Evolutionary conservation across 345 rosid species (phyloP).

Genomic region (Bruguiera sexangula): DNA sequence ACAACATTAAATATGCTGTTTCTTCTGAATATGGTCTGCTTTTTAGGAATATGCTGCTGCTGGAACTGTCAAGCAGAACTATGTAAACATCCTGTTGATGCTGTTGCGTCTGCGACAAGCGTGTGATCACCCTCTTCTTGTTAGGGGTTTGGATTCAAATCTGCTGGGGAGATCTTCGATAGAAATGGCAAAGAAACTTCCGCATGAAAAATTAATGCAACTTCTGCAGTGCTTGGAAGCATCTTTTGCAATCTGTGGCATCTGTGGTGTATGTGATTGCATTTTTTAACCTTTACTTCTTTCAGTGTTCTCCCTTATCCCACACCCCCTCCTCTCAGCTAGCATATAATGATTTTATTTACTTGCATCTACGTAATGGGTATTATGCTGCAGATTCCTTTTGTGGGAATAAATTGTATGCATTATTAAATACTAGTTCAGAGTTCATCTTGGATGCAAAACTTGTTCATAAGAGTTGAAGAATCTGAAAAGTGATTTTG

Average conservation of each 20-base stretch:
- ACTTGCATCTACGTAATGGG: too few species aligned
- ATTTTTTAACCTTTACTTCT: slow-evolving; percentile 1
- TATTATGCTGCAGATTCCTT: too few species aligned
- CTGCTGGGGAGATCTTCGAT: slow-evolving; percentile 53
- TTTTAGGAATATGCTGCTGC: slow-evolving; percentile 93
- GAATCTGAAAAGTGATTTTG: too few species aligned
- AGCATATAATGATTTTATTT: too few species aligned
- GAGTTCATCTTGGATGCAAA: background rate
- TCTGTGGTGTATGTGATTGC: slow-evolving; percentile 71
- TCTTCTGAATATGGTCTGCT: slow-evolving; percentile 5
- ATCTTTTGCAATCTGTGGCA: slow-evolving; percentile 84
- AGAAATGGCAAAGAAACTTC: slow-evolving; percentile 58
- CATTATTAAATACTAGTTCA: too few species aligned
- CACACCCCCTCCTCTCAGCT: background rate
- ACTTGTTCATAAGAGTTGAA: background rate
- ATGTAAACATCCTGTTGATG: slow-evolving; percentile 94
- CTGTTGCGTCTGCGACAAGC: slow-evolving; percentile 98
- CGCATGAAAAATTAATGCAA: slow-evolving; percentile 36
- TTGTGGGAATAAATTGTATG: too few species aligned
- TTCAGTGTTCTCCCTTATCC: background rate
- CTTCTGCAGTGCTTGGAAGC: slow-evolving; percentile 58
- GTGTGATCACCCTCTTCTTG: slow-evolving; percentile 96
- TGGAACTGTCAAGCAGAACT: slow-evolving; percentile 96
- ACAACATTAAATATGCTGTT: background rate
- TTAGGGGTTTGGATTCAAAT: slow-evolving; percentile 61